Conservation (phyloP, 768 basidiomycete species). For the Tubosaeta sp. region DNA sequence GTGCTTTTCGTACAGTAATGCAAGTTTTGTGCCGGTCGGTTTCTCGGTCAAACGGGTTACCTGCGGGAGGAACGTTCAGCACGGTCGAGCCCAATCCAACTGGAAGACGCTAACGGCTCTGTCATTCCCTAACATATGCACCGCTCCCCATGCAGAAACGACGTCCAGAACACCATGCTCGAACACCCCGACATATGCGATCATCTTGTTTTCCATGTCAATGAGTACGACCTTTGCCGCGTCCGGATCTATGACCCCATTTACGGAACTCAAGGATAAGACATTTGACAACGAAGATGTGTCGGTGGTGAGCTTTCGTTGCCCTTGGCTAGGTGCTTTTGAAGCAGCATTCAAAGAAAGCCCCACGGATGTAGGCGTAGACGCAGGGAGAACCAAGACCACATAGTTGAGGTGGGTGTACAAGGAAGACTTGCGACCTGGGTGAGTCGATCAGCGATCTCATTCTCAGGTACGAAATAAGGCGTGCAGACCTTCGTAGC, state of each 20-base stretch:
- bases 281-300: constrained; percentile 8
- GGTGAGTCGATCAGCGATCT: neutral
- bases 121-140: constrained; percentile 76
- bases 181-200: constrained; percentile 80
- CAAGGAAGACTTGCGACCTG: constrained; percentile 60
- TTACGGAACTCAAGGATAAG: constrained; percentile 33
- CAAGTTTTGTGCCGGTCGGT: constrained; percentile 78
- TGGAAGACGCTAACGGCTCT: constrained; percentile 53
- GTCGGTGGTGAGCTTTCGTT: constrained; percentile 21
- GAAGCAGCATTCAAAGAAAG: constrained; percentile 58
- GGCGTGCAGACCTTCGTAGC: constrained; percentile 75
- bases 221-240: constrained; percentile 81
- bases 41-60: constrained; percentile 70
- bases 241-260: constrained; percentile 43
- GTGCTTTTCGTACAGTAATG: constrained; percentile 76
- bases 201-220: constrained; percentile 87
- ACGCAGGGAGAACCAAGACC: constrained; percentile 85
- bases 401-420: constrained; percentile 76
- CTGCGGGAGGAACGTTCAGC: constrained; percentile 30
- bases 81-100: neutral
- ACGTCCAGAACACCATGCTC: constrained; percentile 80
- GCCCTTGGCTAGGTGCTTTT: constrained; percentile 33
- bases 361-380: constrained; percentile 49
- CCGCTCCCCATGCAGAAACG: constrained; percentile 74
- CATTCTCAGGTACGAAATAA: neutral